These are phyloP conservation scores for Vigna unguiculata DNA, from an alignment of 306 rosid species.

Conservation along the genomic window DNA sequence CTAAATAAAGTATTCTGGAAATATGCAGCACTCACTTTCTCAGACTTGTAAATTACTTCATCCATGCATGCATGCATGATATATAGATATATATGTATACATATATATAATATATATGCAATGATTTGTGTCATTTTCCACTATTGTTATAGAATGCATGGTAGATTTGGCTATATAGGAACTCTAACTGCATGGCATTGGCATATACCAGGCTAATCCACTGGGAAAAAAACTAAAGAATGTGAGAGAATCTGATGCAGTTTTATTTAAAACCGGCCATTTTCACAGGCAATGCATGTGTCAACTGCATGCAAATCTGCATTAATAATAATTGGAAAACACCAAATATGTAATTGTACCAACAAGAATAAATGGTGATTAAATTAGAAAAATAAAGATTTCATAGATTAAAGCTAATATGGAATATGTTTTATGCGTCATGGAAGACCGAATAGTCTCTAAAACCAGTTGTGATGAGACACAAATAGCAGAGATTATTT, in stretches of 20 bases:
- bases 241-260: conserved; percentile 42
- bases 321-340: conserved; percentile 45
- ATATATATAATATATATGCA: neutral
- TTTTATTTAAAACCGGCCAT: conserved; percentile 42
- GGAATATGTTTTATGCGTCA: conserved; percentile 47
- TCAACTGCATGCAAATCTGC: conserved; percentile 43
- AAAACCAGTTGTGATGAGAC: conserved; percentile 40
- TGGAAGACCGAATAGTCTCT: conserved; percentile 22
- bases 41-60: neutral
- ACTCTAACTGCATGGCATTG: conserved; percentile 52
- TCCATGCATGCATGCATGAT: neutral
- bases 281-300: conserved; percentile 46
- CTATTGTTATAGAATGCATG: conserved; percentile 13
- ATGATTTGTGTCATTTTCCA: neutral
- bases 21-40: neutral
- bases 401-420: conserved; percentile 52
- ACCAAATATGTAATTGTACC: conserved; percentile 36
- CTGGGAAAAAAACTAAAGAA: conserved; percentile 25
- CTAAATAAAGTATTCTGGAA: neutral
- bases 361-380: conserved; percentile 38
- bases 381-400: conserved; percentile 28
- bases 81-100: neutral
- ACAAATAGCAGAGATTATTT: conserved; percentile 1
- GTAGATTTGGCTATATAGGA: conserved; percentile 38
- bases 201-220: conserved; percentile 51